These are phyloP conservation scores for Diaporthe velutina DNA, from an alignment of 2,329 filamentous ascomycete genomes.

Conservation along the genomic window DNA sequence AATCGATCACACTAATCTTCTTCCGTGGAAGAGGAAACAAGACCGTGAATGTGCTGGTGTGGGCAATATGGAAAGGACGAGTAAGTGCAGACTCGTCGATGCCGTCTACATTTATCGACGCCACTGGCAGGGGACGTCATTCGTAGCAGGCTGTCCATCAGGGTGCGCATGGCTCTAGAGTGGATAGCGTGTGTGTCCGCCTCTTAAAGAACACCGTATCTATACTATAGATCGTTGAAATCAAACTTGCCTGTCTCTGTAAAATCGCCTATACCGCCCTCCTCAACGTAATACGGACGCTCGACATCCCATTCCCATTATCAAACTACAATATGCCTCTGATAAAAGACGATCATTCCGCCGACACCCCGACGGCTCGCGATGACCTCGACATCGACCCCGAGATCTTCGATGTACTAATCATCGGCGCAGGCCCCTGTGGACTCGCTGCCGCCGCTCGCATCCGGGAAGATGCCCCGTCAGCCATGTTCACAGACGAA, in stretches of 20 bases:
- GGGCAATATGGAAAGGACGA: neutral
- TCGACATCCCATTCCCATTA: neutral
- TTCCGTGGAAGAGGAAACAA: neutral
- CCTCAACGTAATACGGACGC: neutral
- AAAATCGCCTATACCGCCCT: too few species aligned
- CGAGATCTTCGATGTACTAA: conserved; percentile 74
- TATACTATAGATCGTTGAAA: neutral
- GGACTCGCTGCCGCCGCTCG: conserved; percentile 81
- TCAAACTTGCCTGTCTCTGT: too few species aligned
- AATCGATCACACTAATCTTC: neutral
- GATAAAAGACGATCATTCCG: neutral
- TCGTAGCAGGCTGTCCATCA: neutral
- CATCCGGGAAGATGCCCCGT: conserved; percentile 79
- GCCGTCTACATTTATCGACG: neutral
- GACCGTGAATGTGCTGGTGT: neutral
- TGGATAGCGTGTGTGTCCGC: neutral
- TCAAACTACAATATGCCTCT: neutral
- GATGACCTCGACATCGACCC: conserved; percentile 21
- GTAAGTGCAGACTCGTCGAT: neutral
- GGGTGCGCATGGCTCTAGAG: neutral
- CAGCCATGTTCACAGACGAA: conserved; percentile 85
- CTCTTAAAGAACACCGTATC: neutral
- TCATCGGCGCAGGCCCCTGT: conserved; percentile 81
- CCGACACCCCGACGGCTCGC: neutral
- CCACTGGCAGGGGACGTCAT: neutral